phyloP scores from a whole-genome alignment of 495 filamentous ascomycete species.

The Aspergillus indologenus region DNA sequence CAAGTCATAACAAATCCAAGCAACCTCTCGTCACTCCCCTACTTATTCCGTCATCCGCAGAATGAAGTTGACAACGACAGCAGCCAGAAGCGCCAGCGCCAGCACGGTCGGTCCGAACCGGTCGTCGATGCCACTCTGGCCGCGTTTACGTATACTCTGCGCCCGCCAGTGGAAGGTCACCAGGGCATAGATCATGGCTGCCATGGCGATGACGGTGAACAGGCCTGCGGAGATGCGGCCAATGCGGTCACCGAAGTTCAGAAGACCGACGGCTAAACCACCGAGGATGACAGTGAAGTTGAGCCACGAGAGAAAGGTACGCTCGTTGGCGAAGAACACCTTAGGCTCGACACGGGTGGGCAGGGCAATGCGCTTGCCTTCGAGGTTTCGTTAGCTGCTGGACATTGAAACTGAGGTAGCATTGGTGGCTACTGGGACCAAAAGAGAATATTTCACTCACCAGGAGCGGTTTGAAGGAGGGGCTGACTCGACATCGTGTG shows the following conservation, averaged over 20 bases:
- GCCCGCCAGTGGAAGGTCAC: slow-evolving; percentile 97
- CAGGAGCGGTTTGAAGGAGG: slow-evolving; percentile 83
- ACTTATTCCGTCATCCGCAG: slow-evolving; percentile 65
- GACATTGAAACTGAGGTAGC: neutral
- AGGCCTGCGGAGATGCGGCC: slow-evolving; percentile 88
- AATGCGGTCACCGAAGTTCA: slow-evolving; percentile 95
- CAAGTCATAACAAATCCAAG: too few relatives aligned
- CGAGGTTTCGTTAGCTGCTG: neutral
- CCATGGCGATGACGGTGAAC: slow-evolving; percentile 94
- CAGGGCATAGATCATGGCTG: slow-evolving; percentile 91
- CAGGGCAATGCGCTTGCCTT: slow-evolving; percentile 97
- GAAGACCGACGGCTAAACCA: slow-evolving; percentile 88
- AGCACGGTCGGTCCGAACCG: slow-evolving; percentile 87
- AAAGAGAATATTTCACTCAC: slow-evolving; percentile 23
- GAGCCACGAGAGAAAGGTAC: slow-evolving; percentile 97
- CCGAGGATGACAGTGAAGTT: slow-evolving; percentile 99
- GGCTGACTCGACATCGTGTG: slow-evolving; percentile 87
- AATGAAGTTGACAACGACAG: slow-evolving; percentile 91
- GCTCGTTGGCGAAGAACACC: slow-evolving; percentile 99
- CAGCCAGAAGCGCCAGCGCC: slow-evolving; percentile 76
- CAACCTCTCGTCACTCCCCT: slow-evolving; percentile 5
- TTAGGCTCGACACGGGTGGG: slow-evolving; percentile 98
- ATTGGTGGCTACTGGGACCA: slow-evolving; percentile 4
- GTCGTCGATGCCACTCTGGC: slow-evolving; percentile 95
- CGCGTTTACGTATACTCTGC: slow-evolving; percentile 83